A percentile compares a stretch with the other conserved stretches of the same genome.
These are phyloP conservation scores for Acaromyces ingoldii DNA, from an alignment of 1,284 basidiomycete genomes.

Conservation along the genomic window DNA sequence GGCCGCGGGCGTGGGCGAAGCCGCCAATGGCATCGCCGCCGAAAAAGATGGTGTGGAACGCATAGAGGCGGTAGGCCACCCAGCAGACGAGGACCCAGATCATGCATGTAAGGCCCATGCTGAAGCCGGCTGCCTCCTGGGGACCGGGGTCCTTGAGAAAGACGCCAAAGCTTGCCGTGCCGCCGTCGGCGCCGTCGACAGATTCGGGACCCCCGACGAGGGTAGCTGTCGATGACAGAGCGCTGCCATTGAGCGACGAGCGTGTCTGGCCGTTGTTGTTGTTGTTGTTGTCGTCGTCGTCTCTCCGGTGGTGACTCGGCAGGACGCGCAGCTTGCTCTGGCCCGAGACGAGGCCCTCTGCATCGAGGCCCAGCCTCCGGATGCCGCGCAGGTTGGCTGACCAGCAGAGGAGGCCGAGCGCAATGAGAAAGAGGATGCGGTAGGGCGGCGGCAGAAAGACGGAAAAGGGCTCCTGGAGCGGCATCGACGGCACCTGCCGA, in stretches of 20 bases:
- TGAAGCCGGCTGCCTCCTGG: slow-evolving; percentile 11
- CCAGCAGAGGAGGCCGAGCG: slow-evolving; percentile 36
- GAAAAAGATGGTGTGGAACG: slow-evolving; percentile 16
- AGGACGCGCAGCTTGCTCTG: slow-evolving; percentile 2
- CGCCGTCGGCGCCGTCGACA: too few species aligned
- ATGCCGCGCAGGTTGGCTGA: slow-evolving; percentile 31
- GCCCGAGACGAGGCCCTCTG: slow-evolving; percentile 5
- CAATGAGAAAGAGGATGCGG: slow-evolving; percentile 42
- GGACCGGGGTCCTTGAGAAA: not conserved
- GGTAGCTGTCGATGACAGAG: not conserved
- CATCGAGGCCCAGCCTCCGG: slow-evolving; percentile 30
- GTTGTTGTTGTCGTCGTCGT: not conserved
- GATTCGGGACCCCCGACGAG: too few species aligned
- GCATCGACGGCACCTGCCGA: not conserved
- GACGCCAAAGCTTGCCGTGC: not conserved
- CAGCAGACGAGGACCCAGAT: slow-evolving; percentile 35
- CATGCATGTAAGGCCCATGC: slow-evolving; percentile 21
- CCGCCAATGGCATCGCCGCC: slow-evolving; percentile 28
- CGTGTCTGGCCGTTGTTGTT: not conserved
- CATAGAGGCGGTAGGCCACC: slow-evolving; percentile 37
- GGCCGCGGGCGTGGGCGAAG: slow-evolving; percentile 34
- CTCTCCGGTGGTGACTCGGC: slow-evolving; percentile 1
- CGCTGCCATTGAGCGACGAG: slow-evolving; percentile 3
- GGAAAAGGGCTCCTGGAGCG: slow-evolving; percentile 21
- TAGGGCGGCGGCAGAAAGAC: slow-evolving; percentile 44